A percentile compares a stretch with the other conserved stretches of the same genome.
These are phyloP conservation scores for Aegilops bicornis DNA, from an alignment of 176 grass and related monocot species.

Conservation along the genomic window DNA sequence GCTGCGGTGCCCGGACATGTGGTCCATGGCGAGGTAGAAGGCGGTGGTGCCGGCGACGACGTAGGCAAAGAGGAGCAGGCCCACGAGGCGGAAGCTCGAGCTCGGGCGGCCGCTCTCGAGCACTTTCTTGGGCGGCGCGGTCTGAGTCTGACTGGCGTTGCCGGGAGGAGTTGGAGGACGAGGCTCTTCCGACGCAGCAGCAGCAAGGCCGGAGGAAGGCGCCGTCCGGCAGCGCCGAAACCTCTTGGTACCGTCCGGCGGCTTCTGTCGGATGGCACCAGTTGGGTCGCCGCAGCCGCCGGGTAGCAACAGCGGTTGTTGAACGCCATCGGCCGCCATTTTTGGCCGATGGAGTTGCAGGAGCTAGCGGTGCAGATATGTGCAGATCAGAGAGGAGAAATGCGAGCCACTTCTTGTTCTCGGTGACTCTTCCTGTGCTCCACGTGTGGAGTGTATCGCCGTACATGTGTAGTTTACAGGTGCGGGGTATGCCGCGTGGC, in stretches of 20 bases:
- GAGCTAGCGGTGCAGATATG: background rate
- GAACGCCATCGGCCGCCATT: background rate
- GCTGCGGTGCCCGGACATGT: slow-evolving; percentile 46
- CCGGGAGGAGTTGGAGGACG: background rate
- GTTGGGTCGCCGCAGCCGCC: background rate
- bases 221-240: slow-evolving; percentile 38
- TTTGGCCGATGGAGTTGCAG: background rate
- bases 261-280: background rate
- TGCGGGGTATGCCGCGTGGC: background rate
- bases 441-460: background rate
- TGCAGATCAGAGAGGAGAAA: background rate
- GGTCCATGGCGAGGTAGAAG: slow-evolving; percentile 47
- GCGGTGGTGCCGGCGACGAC: slow-evolving; percentile 42
- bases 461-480: background rate
- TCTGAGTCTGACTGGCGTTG: background rate
- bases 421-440: background rate
- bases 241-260: background rate
- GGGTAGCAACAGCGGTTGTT: slow-evolving; percentile 19
- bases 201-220: background rate
- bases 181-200: background rate
- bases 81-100: slow-evolving; percentile 45
- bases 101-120: slow-evolving; percentile 21
- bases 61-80: slow-evolving; percentile 49
- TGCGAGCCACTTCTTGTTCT: no score
- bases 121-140: background rate